Percentiles rank a stretch among this genome's conserved stretches.
Evolutionary conservation across 495 filamentous ascomycete species (phyloP).

Genomic region (Choiromyces venosus): DNA sequence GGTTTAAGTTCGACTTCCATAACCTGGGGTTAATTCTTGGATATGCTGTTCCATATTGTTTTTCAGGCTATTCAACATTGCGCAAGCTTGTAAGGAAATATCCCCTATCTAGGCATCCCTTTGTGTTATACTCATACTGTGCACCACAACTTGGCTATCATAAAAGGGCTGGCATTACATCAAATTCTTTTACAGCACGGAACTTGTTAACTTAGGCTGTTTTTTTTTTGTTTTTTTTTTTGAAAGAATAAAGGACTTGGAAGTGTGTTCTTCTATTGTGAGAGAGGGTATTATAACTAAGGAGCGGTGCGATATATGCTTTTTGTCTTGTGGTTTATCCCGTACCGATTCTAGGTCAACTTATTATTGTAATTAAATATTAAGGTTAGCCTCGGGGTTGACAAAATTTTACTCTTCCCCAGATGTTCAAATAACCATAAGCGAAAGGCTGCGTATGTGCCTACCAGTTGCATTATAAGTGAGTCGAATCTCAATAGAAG

Average conservation of each 20-base stretch:
- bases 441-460: too few relatives aligned
- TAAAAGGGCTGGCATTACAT: not conserved
- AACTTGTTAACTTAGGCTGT: not conserved
- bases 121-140: not conserved
- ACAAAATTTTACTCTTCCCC: not conserved
- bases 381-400: not conserved
- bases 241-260: too few relatives aligned
- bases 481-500: not conserved
- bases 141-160: not conserved
- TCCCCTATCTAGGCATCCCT: not conserved
- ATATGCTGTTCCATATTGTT: not conserved
- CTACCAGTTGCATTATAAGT: not conserved
- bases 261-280: not conserved
- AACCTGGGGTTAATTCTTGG: not conserved
- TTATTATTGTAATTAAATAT: too few relatives aligned
- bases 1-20: too few relatives aligned
- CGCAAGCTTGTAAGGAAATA: not conserved
- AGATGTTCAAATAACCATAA: too few relatives aligned
- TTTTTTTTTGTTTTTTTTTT: too few relatives aligned
- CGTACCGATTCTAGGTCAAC: too few relatives aligned
- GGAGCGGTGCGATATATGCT: not conserved
- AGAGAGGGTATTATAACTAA: too few relatives aligned
- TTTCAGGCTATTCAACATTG: not conserved
- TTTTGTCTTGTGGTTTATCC: too few relatives aligned
- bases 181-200: not conserved